Percentiles rank a stretch among this genome's conserved stretches.
phyloP scores from a whole-genome alignment of 768 basidiomycete genomes.

The Wakefieldia striispora region DNA sequence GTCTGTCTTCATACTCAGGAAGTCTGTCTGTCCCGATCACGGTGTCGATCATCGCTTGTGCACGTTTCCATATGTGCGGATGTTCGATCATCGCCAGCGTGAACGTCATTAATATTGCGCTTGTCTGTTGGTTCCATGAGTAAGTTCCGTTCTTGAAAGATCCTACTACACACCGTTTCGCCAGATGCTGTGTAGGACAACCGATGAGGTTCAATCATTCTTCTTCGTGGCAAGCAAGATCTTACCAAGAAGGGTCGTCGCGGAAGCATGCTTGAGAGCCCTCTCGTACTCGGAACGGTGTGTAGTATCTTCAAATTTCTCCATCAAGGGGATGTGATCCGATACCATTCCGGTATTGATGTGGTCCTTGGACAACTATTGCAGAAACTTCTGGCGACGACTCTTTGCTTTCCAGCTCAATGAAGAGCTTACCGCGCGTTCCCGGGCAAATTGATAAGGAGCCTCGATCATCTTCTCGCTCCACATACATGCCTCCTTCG shows the following conservation, averaged over 20 bases:
- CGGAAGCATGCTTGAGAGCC: neutral
- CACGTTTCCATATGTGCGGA: constrained; percentile 9
- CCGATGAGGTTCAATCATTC: neutral
- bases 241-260: constrained; percentile 8
- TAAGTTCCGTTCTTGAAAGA: neutral
- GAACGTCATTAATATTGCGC: neutral
- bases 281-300: neutral
- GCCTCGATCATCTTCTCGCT: constrained; percentile 1
- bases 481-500: neutral
- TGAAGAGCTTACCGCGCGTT: neutral
- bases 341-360: constrained; percentile 4
- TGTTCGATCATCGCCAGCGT: constrained; percentile 10
- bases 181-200: neutral
- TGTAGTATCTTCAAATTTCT: neutral
- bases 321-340: constrained; percentile 8
- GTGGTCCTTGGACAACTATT: neutral
- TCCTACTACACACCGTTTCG: neutral
- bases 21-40: neutral
- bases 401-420: neutral
- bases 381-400: neutral
- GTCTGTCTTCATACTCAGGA: constrained; percentile 3
- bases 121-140: neutral
- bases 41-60: constrained; percentile 6
- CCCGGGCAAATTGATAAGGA: neutral
- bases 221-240: neutral